A percentile compares a stretch with the other conserved stretches of the same genome.
Evolutionary conservation across 108 stramenopile species (phyloP).

Genomic region (Ochromonas danica): DNA sequence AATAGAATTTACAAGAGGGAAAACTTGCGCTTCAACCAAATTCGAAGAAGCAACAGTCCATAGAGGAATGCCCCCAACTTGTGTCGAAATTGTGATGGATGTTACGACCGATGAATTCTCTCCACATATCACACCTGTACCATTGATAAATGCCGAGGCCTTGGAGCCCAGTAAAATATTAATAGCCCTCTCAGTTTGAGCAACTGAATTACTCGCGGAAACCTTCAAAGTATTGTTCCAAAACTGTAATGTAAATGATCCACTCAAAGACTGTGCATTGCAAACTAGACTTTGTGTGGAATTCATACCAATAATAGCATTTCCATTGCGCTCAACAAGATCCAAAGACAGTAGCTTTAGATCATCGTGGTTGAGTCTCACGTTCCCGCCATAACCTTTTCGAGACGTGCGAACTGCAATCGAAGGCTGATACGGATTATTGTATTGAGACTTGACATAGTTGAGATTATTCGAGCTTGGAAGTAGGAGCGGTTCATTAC

Average conservation of each 20-base stretch:
- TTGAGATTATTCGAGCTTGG: constrained; percentile 32
- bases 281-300: constrained; percentile 61
- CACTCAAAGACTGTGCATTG: neutral
- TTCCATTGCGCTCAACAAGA: constrained; percentile 43
- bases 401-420: constrained; percentile 53
- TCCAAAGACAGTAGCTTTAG: constrained; percentile 47
- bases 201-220: too few species aligned
- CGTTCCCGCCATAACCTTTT: constrained; percentile 65
- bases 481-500: constrained; percentile 45
- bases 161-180: too few species aligned
- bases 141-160: too few species aligned
- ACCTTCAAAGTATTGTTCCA: neutral
- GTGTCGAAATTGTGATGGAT: neutral
- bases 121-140: too few species aligned
- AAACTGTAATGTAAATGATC: neutral
- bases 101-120: neutral
- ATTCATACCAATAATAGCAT: constrained; percentile 57
- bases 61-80: neutral
- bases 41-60: neutral
- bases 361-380: constrained; percentile 45
- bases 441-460: constrained; percentile 41
- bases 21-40: neutral
- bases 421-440: constrained; percentile 44
- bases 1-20: constrained; percentile 45
- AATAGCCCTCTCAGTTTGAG: too few species aligned